phyloP scores from a whole-genome alignment of 371 early-diverging fungal species.

The Rhizopus microsporus region DNA sequence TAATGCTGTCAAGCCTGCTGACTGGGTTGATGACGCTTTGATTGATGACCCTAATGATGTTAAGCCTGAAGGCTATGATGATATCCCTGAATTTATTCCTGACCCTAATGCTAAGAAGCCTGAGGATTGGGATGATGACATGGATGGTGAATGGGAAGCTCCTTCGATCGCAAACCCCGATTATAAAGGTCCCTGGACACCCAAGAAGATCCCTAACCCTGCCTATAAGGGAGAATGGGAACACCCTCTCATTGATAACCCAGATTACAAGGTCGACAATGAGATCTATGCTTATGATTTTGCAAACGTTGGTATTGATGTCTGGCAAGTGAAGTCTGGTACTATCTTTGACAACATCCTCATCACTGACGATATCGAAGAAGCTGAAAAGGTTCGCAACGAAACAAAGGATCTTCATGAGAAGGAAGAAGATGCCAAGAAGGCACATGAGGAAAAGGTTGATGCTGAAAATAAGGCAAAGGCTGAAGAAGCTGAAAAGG shows the following conservation, averaged over 20 bases:
- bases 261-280: constrained; percentile 85
- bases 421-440: constrained; percentile 38
- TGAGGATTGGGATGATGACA: constrained; percentile 91
- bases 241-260: constrained; percentile 89
- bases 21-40: constrained; percentile 92
- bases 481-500: constrained; percentile 31
- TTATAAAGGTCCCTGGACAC: constrained; percentile 80
- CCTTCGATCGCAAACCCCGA: constrained; percentile 89
- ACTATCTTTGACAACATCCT: constrained; percentile 94
- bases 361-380: constrained; percentile 70
- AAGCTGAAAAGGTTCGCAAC: constrained; percentile 66
- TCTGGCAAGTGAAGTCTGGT: constrained; percentile 96
- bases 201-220: constrained; percentile 91
- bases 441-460: constrained; percentile 25
- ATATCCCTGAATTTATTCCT: constrained; percentile 76
- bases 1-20: constrained; percentile 86
- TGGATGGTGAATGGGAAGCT: constrained; percentile 89
- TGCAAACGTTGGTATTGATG: constrained; percentile 87
- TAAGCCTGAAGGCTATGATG: constrained; percentile 89
- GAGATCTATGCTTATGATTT: constrained; percentile 82
- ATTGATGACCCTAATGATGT: constrained; percentile 85
- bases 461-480: constrained; percentile 31
- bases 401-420: constrained; percentile 57
- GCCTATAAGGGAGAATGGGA: constrained; percentile 94
- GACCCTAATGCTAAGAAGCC: constrained; percentile 91